phyloP scores from a whole-genome alignment of 805 yeast genomes.

The Candida broadrunensis region DNA sequence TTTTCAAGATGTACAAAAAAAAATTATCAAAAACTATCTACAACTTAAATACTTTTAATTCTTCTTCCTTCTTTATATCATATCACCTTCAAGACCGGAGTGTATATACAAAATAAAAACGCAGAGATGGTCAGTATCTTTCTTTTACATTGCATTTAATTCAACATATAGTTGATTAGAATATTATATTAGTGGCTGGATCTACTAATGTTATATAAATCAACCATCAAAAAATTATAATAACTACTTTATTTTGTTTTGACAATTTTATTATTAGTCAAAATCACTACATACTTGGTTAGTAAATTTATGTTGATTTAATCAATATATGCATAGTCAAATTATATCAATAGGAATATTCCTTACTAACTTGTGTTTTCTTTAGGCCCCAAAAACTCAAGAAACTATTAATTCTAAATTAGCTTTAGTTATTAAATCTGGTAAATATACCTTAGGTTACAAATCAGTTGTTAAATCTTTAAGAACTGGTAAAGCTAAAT shows the following conservation, averaged over 20 bases:
- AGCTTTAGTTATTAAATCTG: constrained; percentile 97
- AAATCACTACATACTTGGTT: neutral
- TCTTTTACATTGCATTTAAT: neutral
- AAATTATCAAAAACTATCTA: neutral
- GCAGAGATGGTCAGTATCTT: constrained; percentile 96
- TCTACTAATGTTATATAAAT: too few relatives aligned
- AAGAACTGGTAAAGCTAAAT: constrained; percentile 99
- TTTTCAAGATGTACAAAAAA: neutral
- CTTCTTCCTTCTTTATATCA: neutral
- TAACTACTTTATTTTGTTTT: too few relatives aligned
- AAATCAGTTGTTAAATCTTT: constrained; percentile 97
- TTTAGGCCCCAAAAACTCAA: constrained; percentile 94
- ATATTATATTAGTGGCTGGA: too few relatives aligned
- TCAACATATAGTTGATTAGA: neutral
- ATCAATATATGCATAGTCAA: neutral
- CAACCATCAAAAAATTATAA: too few relatives aligned
- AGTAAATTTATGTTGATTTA: neutral
- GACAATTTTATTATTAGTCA: too few relatives aligned
- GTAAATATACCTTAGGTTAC: constrained; percentile 99
- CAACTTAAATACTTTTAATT: neutral
- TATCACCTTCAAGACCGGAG: constrained; percentile 76
- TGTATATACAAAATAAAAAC: constrained; percentile 58
- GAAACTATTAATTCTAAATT: constrained; percentile 98
- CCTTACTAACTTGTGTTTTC: constrained; percentile 29
- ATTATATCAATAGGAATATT: neutral